Base-by-base conservation (phyloP, 2,329 filamentous ascomycete species). In the Neocucurbitaria cava region DNA sequence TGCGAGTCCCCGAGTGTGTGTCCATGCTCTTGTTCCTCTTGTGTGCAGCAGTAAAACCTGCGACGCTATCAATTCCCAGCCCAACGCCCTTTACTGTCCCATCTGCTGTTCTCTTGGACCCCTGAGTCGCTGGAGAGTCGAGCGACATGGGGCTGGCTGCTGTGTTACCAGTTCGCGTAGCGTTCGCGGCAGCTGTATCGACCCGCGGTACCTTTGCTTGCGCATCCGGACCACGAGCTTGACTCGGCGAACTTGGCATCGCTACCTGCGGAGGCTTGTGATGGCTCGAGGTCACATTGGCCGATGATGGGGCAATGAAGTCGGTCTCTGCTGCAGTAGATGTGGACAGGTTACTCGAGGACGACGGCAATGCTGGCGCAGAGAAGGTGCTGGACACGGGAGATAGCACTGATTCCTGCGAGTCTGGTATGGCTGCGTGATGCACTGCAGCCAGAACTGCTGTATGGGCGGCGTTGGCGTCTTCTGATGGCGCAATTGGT, bases 51-150 rank as follows among this genome's bases (percentile, higher is more conserved):
- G 48, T 56, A 52, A 54, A 56, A 15, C 42, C 58, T n/a, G 44
- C 51, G n/a, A 65, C 39, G 21, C 52, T 57, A 7, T 60, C 56
- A 26, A 46, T 46, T 17, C 44, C 49, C 10, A 56, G 36, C 58
- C 64, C 56, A 64, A 79, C 55, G 54, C 58, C 49, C 73, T 76
- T 96, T 52, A 92, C 81, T 45, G 85, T 80, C 38, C 91, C 92
- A 69, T 90, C 89, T 30, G 90, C 90, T 66, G 86, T 94, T 62
- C 92, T 84, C 78, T 96, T 96, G 58, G 86, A 85, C 17, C 84
- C 81, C 62, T 70, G 81, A 51, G 50, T 61, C 58, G 62, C 71
- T 39, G 69, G 78, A 53, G 72, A 78, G n/a, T 73, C 71, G n/a
- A 77, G 59, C 46, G 72, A 70, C 73, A 77, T 76, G 53, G 78